Evolutionary conservation across 1,139 yeast species (phyloP), one percentile per base, ranked within the genome.

Genomic region (Candida frijolesensis): DNA sequence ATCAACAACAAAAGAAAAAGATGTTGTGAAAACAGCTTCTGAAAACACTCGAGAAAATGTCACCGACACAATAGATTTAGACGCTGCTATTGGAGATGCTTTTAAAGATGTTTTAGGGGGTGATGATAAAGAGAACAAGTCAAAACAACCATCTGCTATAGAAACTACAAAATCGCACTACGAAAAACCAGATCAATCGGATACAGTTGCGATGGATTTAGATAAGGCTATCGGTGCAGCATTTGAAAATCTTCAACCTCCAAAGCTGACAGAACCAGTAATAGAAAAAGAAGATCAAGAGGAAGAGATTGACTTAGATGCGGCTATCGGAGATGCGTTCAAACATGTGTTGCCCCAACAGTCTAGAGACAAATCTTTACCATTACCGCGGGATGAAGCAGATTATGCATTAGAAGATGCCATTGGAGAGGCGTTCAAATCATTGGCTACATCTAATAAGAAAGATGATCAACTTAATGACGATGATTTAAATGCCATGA

Each of bases 371-470:
- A 41, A 45, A 22, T 38, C 48, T 11, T 39, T 40, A 22, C 45
- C 44, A 10, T 32, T 46, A 22, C 44, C 54, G 6, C 45, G 16
- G n/a, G 52, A 55, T 30, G 51, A 52, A 5, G 60, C 57, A 5
- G 62, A 60, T 34, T 48, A 58, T 16, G 70, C 65, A 40, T 56
- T 66, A 19, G 64, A 61, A 42, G 64, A 60, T 34, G 74, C 71
- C 2, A 69, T 68, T 27, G 70, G 67, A 5, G 59, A 66, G 53
- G 75, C 72, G 2, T 62, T 68, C 44, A 58, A 47, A 33, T 52
- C 55, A 16, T 45, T 51, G 9, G 27, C 48, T 16, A 18, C 44
- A 57, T 25, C 42, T 25, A 10, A 34, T 27, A 37, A 32, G 27
- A 37, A 37, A 16, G 37, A 47, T 5, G 40, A 44, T 19, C 37